A percentile compares a stretch with the other conserved stretches of the same genome.
phyloP scores from a whole-genome alignment of 2,329 filamentous ascomycete genomes.

The Trichoderma simmonsii region DNA sequence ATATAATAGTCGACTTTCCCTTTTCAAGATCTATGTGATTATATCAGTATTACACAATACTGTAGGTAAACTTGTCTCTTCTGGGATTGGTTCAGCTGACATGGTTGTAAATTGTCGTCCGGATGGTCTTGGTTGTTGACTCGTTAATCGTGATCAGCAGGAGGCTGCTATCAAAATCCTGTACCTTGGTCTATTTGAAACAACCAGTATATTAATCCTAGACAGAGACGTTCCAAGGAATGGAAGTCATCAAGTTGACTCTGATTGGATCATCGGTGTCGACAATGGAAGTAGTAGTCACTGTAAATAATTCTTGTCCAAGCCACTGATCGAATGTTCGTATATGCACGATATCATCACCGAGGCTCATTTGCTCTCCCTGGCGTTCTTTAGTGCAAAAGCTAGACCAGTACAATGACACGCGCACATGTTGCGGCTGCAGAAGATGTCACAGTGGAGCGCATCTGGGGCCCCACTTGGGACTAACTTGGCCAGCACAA shows the following conservation, averaged over 20 bases:
- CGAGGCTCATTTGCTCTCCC: background rate
- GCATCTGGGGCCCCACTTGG: background rate
- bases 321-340: background rate
- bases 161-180: background rate
- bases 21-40: background rate
- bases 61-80: background rate
- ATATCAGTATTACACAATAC: background rate
- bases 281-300: background rate
- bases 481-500: background rate
- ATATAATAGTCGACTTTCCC: background rate
- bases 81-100: background rate
- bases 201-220: background rate
- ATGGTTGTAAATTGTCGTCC: background rate
- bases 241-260: background rate
- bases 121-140: background rate
- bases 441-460: conserved; percentile 7
- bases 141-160: background rate
- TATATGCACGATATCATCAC: background rate
- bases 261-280: background rate
- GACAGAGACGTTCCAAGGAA: background rate
- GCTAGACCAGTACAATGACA: background rate
- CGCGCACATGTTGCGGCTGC: background rate
- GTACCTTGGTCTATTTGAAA: background rate
- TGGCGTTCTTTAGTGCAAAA: background rate
- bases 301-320: background rate